Evolutionary conservation across 441 rosid genomes (phyloP).

Genomic region (Corymbia citriodora): DNA sequence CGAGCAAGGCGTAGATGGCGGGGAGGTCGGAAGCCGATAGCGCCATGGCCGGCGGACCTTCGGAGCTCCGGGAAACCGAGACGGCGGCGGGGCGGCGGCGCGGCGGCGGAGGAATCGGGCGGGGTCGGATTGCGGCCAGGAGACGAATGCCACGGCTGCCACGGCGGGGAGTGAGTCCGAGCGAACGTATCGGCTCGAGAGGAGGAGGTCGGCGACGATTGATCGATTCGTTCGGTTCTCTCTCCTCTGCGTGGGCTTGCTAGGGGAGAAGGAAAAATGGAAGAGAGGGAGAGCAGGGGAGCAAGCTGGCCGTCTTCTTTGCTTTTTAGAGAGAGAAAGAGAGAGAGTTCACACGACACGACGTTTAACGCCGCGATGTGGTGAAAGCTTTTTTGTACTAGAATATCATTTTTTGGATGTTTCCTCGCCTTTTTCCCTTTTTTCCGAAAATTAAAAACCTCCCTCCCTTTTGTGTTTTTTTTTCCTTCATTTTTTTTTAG

Average conservation of each 20-base stretch:
- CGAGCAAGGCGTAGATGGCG: slow-evolving; percentile 65
- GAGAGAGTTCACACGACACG: background rate
- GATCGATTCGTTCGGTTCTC: background rate
- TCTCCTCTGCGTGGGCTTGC: background rate
- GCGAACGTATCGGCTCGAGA: background rate
- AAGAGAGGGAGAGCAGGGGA: background rate
- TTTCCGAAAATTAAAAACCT: background rate
- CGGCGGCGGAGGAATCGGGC: slow-evolving; percentile 7
- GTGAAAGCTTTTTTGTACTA: background rate
- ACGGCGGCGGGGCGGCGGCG: background rate
- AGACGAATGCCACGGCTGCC: background rate
- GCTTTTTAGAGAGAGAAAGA: background rate
- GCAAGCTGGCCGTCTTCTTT: background rate
- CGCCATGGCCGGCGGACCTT: slow-evolving; percentile 46
- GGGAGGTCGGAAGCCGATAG: slow-evolving; percentile 91
- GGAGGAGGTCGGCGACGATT: background rate
- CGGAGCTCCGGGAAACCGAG: background rate
- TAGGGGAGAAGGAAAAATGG: background rate
- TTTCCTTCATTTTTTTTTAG: background rate
- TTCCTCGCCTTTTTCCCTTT: background rate
- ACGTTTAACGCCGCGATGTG: background rate
- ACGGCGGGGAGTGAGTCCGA: background rate
- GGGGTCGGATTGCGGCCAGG: slow-evolving; percentile 15
- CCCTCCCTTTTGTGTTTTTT: background rate
- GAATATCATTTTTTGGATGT: background rate